A percentile compares a stretch with the other conserved stretches of the same genome.
Conservation (phyloP, 805 yeast genomes). For the Ogataea ramenticola region DNA sequence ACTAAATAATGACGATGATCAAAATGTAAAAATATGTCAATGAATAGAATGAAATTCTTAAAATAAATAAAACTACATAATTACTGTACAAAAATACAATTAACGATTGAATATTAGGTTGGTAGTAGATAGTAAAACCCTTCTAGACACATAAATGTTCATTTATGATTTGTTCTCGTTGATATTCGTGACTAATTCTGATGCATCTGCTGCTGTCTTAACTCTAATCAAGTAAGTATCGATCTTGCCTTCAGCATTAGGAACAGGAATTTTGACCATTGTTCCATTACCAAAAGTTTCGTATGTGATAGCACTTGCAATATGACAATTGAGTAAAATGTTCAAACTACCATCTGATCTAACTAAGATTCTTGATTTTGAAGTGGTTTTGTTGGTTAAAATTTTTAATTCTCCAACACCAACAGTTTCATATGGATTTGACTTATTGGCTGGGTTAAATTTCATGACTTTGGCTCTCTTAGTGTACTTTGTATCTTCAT, state of each 20-base stretch:
- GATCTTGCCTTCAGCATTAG: conserved; percentile 48
- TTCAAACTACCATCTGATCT: conserved; percentile 88
- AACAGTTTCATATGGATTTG: conserved; percentile 43
- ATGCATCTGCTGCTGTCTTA: conserved; percentile 67
- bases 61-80: not conserved
- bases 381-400: conserved; percentile 50
- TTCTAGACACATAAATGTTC: no score
- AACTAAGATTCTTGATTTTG: conserved; percentile 63
- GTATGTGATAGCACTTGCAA: conserved; percentile 54
- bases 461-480: conserved; percentile 69
- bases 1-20: no score
- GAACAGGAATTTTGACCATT: conserved; percentile 58
- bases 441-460: conserved; percentile 42
- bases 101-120: no score
- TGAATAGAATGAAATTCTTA: not conserved
- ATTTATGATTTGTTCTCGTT: not conserved
- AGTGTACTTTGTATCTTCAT: conserved; percentile 55
- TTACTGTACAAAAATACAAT: not conserved
- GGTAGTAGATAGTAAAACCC: no score
- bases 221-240: conserved; percentile 69
- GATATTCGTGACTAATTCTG: conserved; percentile 34
- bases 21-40: not conserved
- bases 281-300: conserved; percentile 57
- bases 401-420: conserved; percentile 85
- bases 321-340: conserved; percentile 61